Conservation (phyloP, 129 eudicot genomes). For the Pittosporum tobira region DNA sequence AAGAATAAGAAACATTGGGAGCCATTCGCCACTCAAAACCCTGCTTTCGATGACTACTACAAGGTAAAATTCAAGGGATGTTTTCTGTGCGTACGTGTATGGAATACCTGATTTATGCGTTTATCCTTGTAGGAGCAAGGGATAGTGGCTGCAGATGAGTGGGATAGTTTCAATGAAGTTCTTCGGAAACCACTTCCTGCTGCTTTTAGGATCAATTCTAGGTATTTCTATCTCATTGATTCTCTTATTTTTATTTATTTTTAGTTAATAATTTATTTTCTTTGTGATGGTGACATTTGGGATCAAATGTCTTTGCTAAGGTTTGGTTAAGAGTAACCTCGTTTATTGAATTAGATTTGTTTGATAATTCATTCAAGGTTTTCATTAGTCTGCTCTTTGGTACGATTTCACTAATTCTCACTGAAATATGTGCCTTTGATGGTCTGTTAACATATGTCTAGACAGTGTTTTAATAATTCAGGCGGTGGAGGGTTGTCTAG, state of each 20-base stretch:
- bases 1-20: constrained; percentile 40
- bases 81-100: background rate
- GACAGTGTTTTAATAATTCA: too few species aligned
- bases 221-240: constrained; percentile 22
- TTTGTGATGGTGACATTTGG: background rate
- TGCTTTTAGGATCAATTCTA: constrained; percentile 92
- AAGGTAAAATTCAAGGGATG: constrained; percentile 29
- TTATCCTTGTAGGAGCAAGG: constrained; percentile 61
- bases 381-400: too few species aligned
- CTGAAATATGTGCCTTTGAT: too few species aligned
- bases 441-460: too few species aligned
- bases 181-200: constrained; percentile 76
- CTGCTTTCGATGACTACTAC: constrained; percentile 72
- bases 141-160: constrained; percentile 68
- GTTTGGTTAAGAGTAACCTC: too few species aligned
- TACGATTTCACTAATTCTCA: too few species aligned
- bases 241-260: background rate
- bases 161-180: constrained; percentile 64
- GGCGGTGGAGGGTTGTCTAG: too few species aligned
- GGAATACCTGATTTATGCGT: background rate
- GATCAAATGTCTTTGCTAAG: background rate
- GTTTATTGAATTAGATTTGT: too few species aligned
- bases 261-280: background rate
- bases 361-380: too few species aligned
- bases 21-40: constrained; percentile 59